Conservation (phyloP, 2,329 filamentous ascomycete genomes). For the Diaporthe sp. region DNA sequence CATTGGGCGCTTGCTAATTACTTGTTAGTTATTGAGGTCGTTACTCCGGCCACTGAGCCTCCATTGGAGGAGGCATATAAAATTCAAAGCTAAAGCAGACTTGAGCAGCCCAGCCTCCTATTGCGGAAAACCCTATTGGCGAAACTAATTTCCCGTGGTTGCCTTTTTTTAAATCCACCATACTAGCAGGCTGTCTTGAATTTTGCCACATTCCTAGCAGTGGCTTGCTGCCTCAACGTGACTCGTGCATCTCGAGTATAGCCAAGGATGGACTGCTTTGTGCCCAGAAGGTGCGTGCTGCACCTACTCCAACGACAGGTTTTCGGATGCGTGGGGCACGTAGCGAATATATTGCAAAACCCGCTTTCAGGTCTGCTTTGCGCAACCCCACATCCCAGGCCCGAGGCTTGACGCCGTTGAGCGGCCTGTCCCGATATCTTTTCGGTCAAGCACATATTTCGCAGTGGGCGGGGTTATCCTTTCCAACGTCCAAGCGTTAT, state of each 20-base stretch:
- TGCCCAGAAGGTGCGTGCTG: not conserved
- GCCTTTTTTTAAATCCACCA: not conserved
- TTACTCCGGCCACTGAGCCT: too few relatives aligned
- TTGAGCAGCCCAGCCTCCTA: too few relatives aligned
- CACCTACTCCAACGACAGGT: not conserved
- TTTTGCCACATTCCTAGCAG: not conserved
- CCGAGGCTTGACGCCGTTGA: slow-evolving; percentile 4
- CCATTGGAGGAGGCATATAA: too few relatives aligned
- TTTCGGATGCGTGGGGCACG: not conserved
- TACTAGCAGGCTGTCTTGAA: not conserved
- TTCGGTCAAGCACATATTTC: not conserved
- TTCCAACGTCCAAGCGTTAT: not conserved
- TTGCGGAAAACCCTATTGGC: not conserved
- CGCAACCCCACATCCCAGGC: not conserved
- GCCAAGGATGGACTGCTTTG: not conserved
- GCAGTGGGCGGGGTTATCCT: not conserved
- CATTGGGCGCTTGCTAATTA: too few relatives aligned
- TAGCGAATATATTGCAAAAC: not conserved
- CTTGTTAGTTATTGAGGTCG: too few relatives aligned
- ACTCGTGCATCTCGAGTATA: not conserved
- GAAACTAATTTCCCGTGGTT: not conserved
- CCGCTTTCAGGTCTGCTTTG: not conserved
- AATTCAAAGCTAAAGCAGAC: too few relatives aligned
- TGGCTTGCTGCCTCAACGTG: not conserved
- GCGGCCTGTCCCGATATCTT: not conserved